Base-by-base conservation (phyloP, 1,284 basidiomycete species). In the Cronartium quercuum region DNA sequence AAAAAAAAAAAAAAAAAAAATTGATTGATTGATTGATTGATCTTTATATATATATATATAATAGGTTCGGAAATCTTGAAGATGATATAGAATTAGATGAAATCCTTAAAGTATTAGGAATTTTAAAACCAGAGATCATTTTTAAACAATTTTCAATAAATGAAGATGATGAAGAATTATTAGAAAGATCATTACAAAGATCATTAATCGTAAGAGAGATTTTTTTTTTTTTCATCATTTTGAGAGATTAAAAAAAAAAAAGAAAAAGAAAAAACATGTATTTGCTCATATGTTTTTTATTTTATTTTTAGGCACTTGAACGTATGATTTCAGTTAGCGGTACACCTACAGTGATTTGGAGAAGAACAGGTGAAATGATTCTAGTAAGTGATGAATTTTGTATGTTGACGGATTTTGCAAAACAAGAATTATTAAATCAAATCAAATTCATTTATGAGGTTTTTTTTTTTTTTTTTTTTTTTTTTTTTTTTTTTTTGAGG, bases 271-370 rank as follows among this genome's bases (percentile, higher is more conserved):
- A n/a, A n/a, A n/a, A n/a, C n/a, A n/a, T n/a, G n/a, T n/a, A n/a
- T n/a, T n/a, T n/a, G n/a, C n/a, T n/a, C n/a, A 21, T 7, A 10
- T 1, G 1, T 55, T 55, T 55, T n/a, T 21, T 55, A 1, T 21
- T n/a, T 55, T 12, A 18, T 18, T 44, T 9, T 18, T 44, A 93
- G 91, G 94, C 98, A 85, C 87, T 97, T 75, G 93, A 97, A 82
- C 97, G 97, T 83, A 86, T 98, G 77, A 95, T 98, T 77, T 93
- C 92, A 58, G 96, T 93, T 82, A 94, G 91, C 77, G 96, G 95
- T 5, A 98, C 96, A n/a, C 96, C 95, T 1, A 98, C 95, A 0
- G 93, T 96, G n/a, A 91, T 97, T 1, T 98, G 95, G 95, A 88
- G 95, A 40, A 86, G 95, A 65, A 98, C 96, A 18, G 95, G 95